These are phyloP conservation scores for Eleusine coracana DNA, from an alignment of 176 grass and related monocot genomes.

Conservation along the genomic window DNA sequence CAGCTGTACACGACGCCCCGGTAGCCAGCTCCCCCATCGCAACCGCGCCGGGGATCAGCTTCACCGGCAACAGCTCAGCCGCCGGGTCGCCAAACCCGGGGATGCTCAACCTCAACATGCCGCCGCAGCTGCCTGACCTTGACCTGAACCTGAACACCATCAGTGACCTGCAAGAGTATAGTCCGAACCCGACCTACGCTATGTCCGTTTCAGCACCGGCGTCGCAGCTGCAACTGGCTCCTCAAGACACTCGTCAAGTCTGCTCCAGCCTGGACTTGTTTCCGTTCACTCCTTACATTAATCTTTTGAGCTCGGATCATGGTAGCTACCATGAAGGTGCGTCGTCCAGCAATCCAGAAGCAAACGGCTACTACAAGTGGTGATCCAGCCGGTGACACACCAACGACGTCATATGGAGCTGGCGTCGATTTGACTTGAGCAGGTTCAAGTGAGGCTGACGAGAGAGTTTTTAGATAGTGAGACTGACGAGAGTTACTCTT, in stretches of 20 bases:
- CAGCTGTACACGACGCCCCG: accelerated
- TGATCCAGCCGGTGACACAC: not conserved
- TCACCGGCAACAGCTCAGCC: not conserved
- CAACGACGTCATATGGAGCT: not conserved
- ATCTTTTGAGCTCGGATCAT: not conserved
- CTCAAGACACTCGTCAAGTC: not conserved
- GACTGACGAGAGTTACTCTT: not conserved
- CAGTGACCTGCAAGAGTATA: not conserved
- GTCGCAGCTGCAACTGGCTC: not conserved
- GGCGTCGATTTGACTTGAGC: conserved; percentile 33
- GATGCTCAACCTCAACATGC: not conserved
- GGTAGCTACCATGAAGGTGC: not conserved
- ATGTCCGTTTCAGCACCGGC: not conserved
- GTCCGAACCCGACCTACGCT: not conserved
- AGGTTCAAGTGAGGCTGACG: conserved; percentile 8
- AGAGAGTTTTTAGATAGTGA: no score
- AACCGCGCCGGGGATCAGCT: not conserved
- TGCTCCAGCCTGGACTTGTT: not conserved
- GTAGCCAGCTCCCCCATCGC: not conserved
- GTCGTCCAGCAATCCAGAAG: not conserved
- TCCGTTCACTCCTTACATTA: not conserved
- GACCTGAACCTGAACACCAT: conserved; percentile 8
- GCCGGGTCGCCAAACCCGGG: not conserved
- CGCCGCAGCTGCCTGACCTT: not conserved
- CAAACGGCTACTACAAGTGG: not conserved